These are phyloP conservation scores for Besnoitia besnoiti DNA, from an alignment of 169 alveolate species.

Conservation along the genomic window DNA sequence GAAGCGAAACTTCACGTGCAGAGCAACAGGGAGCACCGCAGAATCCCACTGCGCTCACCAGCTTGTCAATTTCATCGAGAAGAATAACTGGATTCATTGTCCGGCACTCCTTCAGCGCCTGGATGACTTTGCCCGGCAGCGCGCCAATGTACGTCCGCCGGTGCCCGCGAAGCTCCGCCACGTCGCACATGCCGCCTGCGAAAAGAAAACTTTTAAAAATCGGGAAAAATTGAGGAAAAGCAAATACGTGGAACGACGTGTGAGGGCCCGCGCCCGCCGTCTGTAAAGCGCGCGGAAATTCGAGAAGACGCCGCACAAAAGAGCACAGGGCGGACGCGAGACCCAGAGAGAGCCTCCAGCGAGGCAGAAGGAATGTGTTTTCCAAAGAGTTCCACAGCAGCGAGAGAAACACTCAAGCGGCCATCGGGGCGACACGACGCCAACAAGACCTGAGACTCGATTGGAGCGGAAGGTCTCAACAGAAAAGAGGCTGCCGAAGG, in stretches of 20 bases:
- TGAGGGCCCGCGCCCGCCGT: no score
- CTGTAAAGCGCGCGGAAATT: no score
- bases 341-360: not conserved
- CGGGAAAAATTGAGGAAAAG: not conserved
- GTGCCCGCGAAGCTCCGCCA: conserved; percentile 94
- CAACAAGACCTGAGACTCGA: no score
- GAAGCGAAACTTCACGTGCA: no score
- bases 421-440: no score
- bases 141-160: conserved; percentile 96
- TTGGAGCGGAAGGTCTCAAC: no score
- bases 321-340: not conserved
- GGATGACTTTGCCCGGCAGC: conserved; percentile 92
- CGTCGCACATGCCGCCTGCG: conserved; percentile 92
- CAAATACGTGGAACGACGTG: not conserved
- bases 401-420: not conserved
- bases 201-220: not conserved
- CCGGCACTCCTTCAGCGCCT: conserved; percentile 53
- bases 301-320: not conserved
- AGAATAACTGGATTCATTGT: conserved; percentile 70
- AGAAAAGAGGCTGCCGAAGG: no score
- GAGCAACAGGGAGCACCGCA: not conserved
- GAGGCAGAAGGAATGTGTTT: not conserved
- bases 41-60: conserved; percentile 66
- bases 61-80: conserved; percentile 94
- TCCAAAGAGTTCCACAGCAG: not conserved